Conservation (phyloP, 768 basidiomycete genomes). For the Serpula lacrymans region DNA sequence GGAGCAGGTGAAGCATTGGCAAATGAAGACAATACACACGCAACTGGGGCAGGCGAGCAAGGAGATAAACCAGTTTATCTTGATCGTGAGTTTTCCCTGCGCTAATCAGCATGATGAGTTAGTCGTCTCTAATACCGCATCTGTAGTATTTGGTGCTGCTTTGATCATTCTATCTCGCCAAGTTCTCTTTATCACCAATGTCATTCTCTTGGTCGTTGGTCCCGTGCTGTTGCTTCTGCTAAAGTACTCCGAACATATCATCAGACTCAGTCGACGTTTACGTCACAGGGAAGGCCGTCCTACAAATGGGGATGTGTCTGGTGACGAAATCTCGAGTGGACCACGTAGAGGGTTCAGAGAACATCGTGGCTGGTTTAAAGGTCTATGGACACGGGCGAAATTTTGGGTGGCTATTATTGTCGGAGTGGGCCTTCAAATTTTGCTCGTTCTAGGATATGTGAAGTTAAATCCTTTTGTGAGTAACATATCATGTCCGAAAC, state of each 20-base stretch:
- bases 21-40: constrained; percentile 34
- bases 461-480: constrained; percentile 65
- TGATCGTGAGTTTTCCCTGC: constrained; percentile 50
- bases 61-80: constrained; percentile 56
- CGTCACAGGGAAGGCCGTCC: constrained; percentile 10
- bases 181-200: constrained; percentile 51
- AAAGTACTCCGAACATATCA: constrained; percentile 30
- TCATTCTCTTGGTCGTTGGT: constrained; percentile 59
- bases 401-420: constrained; percentile 61
- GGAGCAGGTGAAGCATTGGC: constrained; percentile 55
- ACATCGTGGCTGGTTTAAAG: constrained; percentile 20
- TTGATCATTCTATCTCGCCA: constrained; percentile 55
- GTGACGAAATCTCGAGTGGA: too few species aligned
- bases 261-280: constrained; percentile 15
- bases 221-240: constrained; percentile 53
- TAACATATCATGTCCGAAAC: constrained; percentile 1
- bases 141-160: constrained; percentile 54
- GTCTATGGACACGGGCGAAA: constrained; percentile 48
- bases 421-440: constrained; percentile 41
- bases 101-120: background rate
- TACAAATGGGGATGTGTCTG: constrained; percentile 1
- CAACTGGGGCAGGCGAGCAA: constrained; percentile 16
- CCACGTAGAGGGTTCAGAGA: constrained; percentile 8
- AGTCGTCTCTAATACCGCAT: background rate
- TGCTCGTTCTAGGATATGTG: constrained; percentile 46